Base-by-base conservation (phyloP, 2,329 filamentous ascomycete genomes). In the Aureobasidium pullulans region DNA sequence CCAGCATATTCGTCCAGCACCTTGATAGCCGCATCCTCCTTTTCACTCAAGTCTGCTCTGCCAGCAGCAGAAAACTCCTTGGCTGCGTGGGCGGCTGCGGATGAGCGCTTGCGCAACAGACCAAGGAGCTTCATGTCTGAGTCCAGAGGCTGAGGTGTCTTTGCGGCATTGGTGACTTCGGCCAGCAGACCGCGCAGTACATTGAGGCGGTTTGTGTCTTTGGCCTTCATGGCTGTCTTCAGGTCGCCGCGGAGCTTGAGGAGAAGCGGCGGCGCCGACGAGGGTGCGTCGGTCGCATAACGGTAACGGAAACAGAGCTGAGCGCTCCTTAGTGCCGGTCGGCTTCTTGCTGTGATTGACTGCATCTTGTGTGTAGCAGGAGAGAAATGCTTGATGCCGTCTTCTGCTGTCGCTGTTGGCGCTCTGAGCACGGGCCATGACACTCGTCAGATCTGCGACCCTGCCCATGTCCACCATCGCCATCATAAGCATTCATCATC, bases 141-240 rank as follows among this genome's bases (percentile, higher is more conserved):
- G 58, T 76, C 77, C 68, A 92, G 83, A n/a, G 89, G 88, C 40
- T 76, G 77, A 40, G 79, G 69, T 13, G 87, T 90, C 74, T 92
- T 92, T 70, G 84, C 86, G 36, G 87, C 85, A 72, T 91, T 92
- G 66, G 86, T 84, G 62, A 87, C 84, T 63, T 87, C 82, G 34
- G 87, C 79, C 64, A 92, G 80, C 62, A 92, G 75, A 42, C 79
- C 72, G 65, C 89, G 86, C 50, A 93, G 79, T 39, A 89, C 87
- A 40, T 81, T 76, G 29, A 92, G 82, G 2, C 86, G 84, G 29
- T 82, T 76, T 29, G 73, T 76, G 67, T 79, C 75, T 66, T 78
- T 79, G n/a, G 72, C 66, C 61, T 74, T 73, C 72, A 80, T 75
- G 34, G 77, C 76, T 5, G 66, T 72, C 63, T 79, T 79, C 43